Base-by-base conservation (phyloP, 1,139 yeast species). In the Scheffersomyces segobiensis region DNA sequence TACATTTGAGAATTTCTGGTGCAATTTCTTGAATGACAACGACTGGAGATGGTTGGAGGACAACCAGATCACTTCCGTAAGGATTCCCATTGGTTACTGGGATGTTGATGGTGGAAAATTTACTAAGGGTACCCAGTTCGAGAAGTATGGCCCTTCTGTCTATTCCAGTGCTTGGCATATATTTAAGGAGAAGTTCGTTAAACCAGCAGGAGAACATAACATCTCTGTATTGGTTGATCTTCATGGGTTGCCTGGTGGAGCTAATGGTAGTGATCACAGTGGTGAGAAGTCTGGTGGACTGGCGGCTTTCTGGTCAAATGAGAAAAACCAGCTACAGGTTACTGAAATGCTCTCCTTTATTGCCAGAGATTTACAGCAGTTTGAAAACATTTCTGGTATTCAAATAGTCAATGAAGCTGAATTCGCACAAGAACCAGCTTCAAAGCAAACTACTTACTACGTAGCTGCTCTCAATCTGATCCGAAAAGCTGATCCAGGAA, bases 11-110 rank as follows among this genome's bases (percentile, higher is more conserved):
- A 63, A 75, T 2, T 97, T 91, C 71, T 95, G 97, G 92, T 74
- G 70, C 17, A 69, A 68, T n/a, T 93, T 86, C 71, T 78, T 89
- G 65, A 71, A 72, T 47, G 91, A 87, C 57, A 81, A 81, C 12
- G 98, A 95, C 68, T 93, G 97, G 97, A 70, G 81, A 21, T 92
- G 93, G 91, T 73, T 95, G 52, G 72, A 77, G 53, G 77, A 79
- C 21, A 85, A 83, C 54, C 88, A 89, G 7, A 91, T 91, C 20
- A 92, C 91, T 19, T 83, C 93, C 0, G 82, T 95, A 8, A 81
- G 99, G 64, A 81, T 93, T 8, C 98, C 99, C 4, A 74, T 95
- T 63, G 98, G 98, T 0, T 95, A 90, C 72, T 95, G 97, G 97
- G 87, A 85, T 59, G 85, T 93, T 12, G 83, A 78, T 54, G 88